Base-by-base conservation (phyloP, 2,329 filamentous ascomycete genomes). In the Drechslerella coelobrocha region DNA sequence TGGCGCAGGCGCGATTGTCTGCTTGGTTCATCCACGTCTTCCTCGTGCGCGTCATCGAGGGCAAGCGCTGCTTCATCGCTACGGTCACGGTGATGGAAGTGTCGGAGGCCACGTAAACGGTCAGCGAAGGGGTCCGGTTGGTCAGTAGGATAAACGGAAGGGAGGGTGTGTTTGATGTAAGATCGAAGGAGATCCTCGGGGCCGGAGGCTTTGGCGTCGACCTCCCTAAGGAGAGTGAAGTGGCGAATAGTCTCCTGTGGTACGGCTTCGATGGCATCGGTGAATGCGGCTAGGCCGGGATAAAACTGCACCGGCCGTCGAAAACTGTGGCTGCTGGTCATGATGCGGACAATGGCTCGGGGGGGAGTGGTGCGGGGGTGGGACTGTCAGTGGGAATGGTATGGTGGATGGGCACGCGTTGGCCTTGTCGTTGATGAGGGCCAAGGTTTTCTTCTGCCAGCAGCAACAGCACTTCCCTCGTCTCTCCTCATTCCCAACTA, bases 231-330 rank as follows among this genome's bases (percentile, higher is more conserved):
- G 62, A 97, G 85, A 31, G 93, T 97, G 76, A 96, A 96, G 79
- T 99, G 93, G 77, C 92, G 88, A 75, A 96, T 91, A 54, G 97
- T 90, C 81, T 99, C 94, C 79, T 92, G 92, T 2, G 94, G 94
- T 24, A 99, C 85, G 39, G 93, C 92, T 55, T 91, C 88, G 77
- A 97, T 91, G 73, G 92, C 88, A 79, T 97, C 92, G 73, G 93
- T 90, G 78, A 99, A 97, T 78, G 87, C 86, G 41, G 85, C 85
- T 73, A 89, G 83, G 23, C 85, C 87, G 68, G 87, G 86, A 75
- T 85, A 88, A 79, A 89, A 87, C 52, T 75, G 66, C 14, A 27
- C 34, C 12, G 56, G 23, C 43, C 56, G 59, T 52, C 65, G 56
- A 57, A 43, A 27, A 37, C 45, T 61, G 57, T 69, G 53, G 50